Conservation (phyloP, 2,329 filamentous ascomycete species). For the Sordariomycetes sp. region DNA sequence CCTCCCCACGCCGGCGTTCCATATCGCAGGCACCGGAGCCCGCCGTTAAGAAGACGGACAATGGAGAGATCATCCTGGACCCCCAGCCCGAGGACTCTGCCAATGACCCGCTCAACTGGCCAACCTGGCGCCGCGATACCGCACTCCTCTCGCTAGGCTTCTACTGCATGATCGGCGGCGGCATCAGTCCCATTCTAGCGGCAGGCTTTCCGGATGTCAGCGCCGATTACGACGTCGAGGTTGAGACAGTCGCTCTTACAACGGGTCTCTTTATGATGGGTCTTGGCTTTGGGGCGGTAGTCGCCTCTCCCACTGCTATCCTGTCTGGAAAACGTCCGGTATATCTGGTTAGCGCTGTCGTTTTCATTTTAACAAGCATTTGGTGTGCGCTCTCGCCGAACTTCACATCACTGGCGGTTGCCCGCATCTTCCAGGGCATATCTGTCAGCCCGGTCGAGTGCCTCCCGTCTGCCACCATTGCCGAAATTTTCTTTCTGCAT, state of each 20-base stretch:
- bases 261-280: slow-evolving; percentile 94
- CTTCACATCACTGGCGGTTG: slow-evolving; percentile 69
- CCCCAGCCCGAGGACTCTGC: slow-evolving; percentile 84
- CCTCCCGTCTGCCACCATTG: slow-evolving; percentile 84
- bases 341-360: slow-evolving; percentile 64
- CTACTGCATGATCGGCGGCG: slow-evolving; percentile 88
- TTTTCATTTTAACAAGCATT: slow-evolving; percentile 65
- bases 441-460: slow-evolving; percentile 87
- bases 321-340: slow-evolving; percentile 84
- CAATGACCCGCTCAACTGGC: slow-evolving; percentile 93
- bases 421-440: slow-evolving; percentile 78
- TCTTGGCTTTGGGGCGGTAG: slow-evolving; percentile 70
- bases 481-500: slow-evolving; percentile 93
- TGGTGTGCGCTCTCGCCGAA: slow-evolving; percentile 83
- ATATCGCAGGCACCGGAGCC: not conserved
- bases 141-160: slow-evolving; percentile 77
- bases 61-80: slow-evolving; percentile 78
- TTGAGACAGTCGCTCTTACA: slow-evolving; percentile 69
- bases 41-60: slow-evolving; percentile 57
- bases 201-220: slow-evolving; percentile 83
- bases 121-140: slow-evolving; percentile 65
- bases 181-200: slow-evolving; percentile 81
- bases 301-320: slow-evolving; percentile 85
- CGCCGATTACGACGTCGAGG: slow-evolving; percentile 48
- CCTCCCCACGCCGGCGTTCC: slow-evolving; percentile 13